Evolutionary conservation across 345 rosid genomes (phyloP).

Genomic region (Linum trigynum): DNA sequence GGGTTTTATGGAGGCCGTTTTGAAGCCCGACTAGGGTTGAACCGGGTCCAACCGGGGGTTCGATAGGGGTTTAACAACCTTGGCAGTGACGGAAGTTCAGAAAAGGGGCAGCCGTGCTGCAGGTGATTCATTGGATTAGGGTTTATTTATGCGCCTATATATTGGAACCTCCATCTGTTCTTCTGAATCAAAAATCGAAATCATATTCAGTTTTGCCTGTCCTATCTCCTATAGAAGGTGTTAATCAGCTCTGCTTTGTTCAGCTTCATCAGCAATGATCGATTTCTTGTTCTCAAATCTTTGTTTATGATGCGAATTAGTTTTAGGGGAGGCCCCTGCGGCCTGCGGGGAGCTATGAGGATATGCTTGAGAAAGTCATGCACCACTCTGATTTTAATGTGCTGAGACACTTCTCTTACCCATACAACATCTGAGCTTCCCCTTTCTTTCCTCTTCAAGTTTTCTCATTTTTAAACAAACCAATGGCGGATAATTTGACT

Average conservation of each 20-base stretch:
- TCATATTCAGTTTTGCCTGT: too few species aligned
- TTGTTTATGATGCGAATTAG: neutral
- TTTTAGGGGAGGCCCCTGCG: neutral
- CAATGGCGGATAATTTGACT: neutral
- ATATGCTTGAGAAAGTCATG: constrained; percentile 37
- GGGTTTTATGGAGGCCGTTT: too few species aligned
- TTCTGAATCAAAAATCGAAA: too few species aligned
- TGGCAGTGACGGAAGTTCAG: neutral
- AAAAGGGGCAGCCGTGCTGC: neutral
- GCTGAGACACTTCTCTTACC: constrained; percentile 47
- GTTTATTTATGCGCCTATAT: neutral
- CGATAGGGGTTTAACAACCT: too few species aligned
- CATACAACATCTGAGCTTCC: constrained; percentile 38
- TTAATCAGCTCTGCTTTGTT: neutral
- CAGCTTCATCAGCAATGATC: neutral
- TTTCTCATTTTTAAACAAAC: neutral
- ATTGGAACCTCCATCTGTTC: neutral
- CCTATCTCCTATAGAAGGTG: neutral
- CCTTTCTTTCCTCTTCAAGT: neutral
- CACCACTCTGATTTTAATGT: constrained; percentile 52
- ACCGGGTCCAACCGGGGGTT: too few species aligned
- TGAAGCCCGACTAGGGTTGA: too few species aligned
- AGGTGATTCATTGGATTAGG: neutral
- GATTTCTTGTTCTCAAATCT: neutral
- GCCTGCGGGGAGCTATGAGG: constrained; percentile 45